Evolutionary conservation across 179 eudicot genomes (phyloP).

Genomic region (Gypsophila paniculata): DNA sequence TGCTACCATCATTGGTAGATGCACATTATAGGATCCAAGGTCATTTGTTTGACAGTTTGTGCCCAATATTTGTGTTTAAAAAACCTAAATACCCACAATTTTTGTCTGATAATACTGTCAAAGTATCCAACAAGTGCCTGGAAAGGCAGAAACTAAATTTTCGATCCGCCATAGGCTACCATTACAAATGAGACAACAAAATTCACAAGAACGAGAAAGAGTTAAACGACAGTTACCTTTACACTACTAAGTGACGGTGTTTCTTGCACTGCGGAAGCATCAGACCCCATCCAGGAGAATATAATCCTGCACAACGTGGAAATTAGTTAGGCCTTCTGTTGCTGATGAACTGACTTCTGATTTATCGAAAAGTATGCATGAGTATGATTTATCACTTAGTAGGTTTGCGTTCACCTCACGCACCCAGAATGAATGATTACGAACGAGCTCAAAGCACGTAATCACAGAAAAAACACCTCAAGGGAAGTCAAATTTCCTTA

Average conservation of each 20-base stretch:
- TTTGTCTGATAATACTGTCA: background rate
- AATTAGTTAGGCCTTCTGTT: slow-evolving; percentile 3
- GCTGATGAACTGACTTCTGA: background rate
- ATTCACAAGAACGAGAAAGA: background rate
- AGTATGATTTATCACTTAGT: background rate
- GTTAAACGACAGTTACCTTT: slow-evolving; percentile 42
- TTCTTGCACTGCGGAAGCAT: slow-evolving; percentile 40
- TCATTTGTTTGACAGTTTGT: no score
- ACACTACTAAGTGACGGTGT: slow-evolving; percentile 26
- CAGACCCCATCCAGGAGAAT: slow-evolving; percentile 52
- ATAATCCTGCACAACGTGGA: slow-evolving; percentile 17
- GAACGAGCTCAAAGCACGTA: background rate
- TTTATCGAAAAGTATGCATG: background rate
- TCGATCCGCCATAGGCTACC: background rate
- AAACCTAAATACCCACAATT: no score
- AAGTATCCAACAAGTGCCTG: no score
- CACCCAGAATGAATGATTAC: background rate
- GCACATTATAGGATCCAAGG: no score
- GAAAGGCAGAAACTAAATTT: no score
- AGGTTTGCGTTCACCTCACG: background rate
- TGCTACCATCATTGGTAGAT: no score
- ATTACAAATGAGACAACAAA: background rate
- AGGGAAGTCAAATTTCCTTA: background rate
- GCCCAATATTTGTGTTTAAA: no score
- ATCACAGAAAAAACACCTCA: background rate